phyloP scores from a whole-genome alignment of 306 rosid genomes.

The Dryas alaskensis region DNA sequence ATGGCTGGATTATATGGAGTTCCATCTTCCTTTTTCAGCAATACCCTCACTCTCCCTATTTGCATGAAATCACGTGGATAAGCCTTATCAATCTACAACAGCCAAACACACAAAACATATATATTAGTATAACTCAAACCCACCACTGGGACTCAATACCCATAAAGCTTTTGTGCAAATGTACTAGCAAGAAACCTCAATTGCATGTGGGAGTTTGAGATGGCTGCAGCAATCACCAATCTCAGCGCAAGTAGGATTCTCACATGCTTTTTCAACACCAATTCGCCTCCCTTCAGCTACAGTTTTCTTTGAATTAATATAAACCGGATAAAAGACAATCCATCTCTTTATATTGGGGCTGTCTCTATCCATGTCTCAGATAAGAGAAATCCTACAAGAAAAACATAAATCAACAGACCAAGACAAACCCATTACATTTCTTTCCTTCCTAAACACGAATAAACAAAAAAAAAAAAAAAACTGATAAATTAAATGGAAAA shows the following conservation, averaged over 20 bases:
- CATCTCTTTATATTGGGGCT: slow-evolving; percentile 63
- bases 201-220: slow-evolving; percentile 66
- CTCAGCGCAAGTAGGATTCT: slow-evolving; percentile 81
- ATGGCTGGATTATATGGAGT: slow-evolving; percentile 58
- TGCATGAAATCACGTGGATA: slow-evolving; percentile 94
- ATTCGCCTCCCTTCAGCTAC: slow-evolving; percentile 87
- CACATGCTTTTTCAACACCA: slow-evolving; percentile 59
- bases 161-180: background rate
- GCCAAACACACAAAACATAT: slow-evolving; percentile 5
- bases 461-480: background rate
- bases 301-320: slow-evolving; percentile 80
- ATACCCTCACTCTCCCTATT: slow-evolving; percentile 78
- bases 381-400: slow-evolving; percentile 10
- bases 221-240: slow-evolving; percentile 79
- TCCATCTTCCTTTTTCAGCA: slow-evolving; percentile 81
- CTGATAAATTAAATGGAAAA: no score
- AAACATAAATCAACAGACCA: background rate
- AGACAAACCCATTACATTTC: slow-evolving; percentile 18
- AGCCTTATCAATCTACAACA: slow-evolving; percentile 67
- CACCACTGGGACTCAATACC: background rate
- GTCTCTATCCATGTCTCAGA: slow-evolving; percentile 57
- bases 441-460: background rate
- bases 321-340: slow-evolving; percentile 77
- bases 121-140: background rate
- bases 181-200: slow-evolving; percentile 50